phyloP scores from a whole-genome alignment of 257 asterid species.

The Gynochthodes officinalis region DNA sequence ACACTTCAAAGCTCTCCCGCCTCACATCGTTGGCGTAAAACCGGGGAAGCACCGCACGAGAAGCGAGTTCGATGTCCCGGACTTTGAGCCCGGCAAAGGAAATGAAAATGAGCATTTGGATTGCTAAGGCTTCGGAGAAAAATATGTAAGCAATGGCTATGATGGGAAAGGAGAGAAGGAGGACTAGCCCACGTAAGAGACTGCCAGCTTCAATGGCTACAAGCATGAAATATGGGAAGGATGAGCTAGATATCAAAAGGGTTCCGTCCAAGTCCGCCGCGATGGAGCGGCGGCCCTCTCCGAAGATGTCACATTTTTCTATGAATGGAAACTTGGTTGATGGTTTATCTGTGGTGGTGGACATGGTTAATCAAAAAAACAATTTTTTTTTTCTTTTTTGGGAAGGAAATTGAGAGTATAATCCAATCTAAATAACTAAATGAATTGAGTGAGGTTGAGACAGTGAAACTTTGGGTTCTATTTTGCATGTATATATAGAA shows the following conservation, averaged over 20 bases:
- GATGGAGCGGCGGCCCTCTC: constrained; percentile 43
- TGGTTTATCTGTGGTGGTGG: constrained; percentile 35
- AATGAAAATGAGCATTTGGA: constrained; percentile 75
- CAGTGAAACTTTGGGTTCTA: neutral
- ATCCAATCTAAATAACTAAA: too few relatives aligned
- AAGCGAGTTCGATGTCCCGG: constrained; percentile 84
- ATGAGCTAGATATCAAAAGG: constrained; percentile 74
- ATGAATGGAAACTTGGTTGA: constrained; percentile 57
- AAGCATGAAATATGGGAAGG: constrained; percentile 97
- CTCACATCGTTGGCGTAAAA: constrained; percentile 83
- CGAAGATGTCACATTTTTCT: constrained; percentile 61
- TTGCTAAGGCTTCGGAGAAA: constrained; percentile 77
- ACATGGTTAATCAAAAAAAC: constrained; percentile 10
- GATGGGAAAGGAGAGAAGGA: constrained; percentile 76
- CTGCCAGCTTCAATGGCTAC: constrained; percentile 96
- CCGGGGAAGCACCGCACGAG: constrained; percentile 88
- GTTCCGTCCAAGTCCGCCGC: constrained; percentile 99
- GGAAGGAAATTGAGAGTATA: too few relatives aligned
- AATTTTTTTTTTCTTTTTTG: too few relatives aligned
- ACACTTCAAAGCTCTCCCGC: constrained; percentile 75
- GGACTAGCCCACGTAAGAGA: constrained; percentile 73
- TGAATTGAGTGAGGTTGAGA: neutral
- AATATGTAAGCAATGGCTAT: constrained; percentile 81
- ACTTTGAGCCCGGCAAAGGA: constrained; percentile 72
- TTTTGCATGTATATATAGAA: neutral